Percentiles rank a stretch among this genome's conserved stretches.
Conservation (phyloP, 805 yeast genomes). For the Wickerhamomyces chambardii region DNA sequence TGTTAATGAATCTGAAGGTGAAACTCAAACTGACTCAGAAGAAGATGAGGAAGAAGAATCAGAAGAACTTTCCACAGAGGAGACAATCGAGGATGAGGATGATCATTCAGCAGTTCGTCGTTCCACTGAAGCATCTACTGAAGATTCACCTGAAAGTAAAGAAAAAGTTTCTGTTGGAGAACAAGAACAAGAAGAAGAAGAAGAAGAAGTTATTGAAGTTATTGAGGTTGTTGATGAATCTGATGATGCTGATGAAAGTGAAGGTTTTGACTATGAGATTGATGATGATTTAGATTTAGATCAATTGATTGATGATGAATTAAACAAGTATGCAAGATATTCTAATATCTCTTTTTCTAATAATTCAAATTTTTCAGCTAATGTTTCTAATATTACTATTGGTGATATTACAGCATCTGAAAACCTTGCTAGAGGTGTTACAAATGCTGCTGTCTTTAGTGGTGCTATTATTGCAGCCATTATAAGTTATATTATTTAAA, state of each 20-base stretch:
- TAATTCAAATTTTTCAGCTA: neutral
- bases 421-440: neutral
- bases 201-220: constrained; percentile 3
- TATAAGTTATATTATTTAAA: neutral
- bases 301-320: neutral
- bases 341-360: too few species aligned
- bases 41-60: neutral
- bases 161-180: too few species aligned
- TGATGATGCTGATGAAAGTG: constrained; percentile 1
- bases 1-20: too few species aligned
- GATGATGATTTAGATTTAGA: constrained; percentile 3
- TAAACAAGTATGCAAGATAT: neutral
- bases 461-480: neutral
- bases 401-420: neutral
- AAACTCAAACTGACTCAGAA: too few species aligned
- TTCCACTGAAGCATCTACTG: neutral
- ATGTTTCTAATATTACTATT: neutral
- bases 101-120: constrained; percentile 2
- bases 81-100: constrained; percentile 1
- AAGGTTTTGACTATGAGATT: constrained; percentile 3
- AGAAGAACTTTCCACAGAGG: too few species aligned
- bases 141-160: too few species aligned
- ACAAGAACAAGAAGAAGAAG: constrained; percentile 1
- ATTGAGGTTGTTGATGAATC: constrained; percentile 2
- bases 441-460: neutral